Conservation (phyloP, 768 basidiomycete genomes). For the Podaxis mareebaensis region DNA sequence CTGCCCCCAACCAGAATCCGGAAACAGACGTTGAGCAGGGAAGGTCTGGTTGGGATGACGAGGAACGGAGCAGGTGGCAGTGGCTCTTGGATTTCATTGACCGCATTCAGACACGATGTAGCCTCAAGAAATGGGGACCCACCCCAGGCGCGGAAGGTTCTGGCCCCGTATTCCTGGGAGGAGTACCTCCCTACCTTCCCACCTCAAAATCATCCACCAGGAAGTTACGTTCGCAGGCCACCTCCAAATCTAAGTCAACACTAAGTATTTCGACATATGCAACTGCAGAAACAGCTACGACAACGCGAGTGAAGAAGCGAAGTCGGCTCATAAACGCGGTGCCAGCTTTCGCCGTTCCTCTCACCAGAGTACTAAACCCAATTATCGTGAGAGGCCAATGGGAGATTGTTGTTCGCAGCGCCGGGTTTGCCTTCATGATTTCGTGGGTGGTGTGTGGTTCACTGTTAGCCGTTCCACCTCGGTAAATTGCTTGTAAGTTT, state of each 20-base stretch:
- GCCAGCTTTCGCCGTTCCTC: conserved; percentile 69
- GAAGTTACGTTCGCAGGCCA: conserved; percentile 5
- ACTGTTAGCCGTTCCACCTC: conserved; percentile 42
- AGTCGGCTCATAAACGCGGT: conserved; percentile 53
- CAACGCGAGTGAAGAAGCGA: conserved; percentile 35
- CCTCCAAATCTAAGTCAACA: conserved; percentile 18
- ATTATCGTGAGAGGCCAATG: conserved; percentile 79
- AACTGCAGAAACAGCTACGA: conserved; percentile 19
- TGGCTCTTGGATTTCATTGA: conserved; percentile 32
- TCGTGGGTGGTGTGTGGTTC: conserved; percentile 41
- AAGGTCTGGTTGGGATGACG: background rate
- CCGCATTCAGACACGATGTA: conserved; percentile 45
- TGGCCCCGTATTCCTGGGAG: conserved; percentile 9
- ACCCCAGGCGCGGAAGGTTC: background rate
- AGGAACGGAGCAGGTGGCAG: conserved; percentile 9
- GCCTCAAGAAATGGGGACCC: conserved; percentile 36
- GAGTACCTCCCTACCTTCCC: conserved; percentile 7
- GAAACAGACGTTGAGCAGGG: background rate
- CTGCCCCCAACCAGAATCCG: background rate
- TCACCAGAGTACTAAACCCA: conserved; percentile 70
- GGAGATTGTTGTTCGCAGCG: conserved; percentile 76
- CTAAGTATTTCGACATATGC: conserved; percentile 9
- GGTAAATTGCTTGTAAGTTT: conserved; percentile 18
- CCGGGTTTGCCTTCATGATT: conserved; percentile 45
- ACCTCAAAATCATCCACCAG: conserved; percentile 13